phyloP scores from a whole-genome alignment of 768 basidiomycete genomes.

The Daedaleopsis nitida region DNA sequence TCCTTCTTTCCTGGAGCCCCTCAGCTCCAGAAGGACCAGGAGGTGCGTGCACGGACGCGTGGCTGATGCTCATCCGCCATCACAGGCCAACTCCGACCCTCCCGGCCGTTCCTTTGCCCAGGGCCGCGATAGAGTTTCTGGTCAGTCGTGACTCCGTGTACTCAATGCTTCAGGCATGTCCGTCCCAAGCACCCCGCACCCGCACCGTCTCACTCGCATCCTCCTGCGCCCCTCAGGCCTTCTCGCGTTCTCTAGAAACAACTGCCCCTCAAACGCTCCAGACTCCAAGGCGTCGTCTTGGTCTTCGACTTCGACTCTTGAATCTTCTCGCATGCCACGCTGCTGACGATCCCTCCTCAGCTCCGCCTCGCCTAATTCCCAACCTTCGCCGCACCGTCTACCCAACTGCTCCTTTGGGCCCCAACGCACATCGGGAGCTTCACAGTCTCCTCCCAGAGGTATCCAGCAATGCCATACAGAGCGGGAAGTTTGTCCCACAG shows the following conservation, averaged over 20 bases:
- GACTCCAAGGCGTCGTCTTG: no score
- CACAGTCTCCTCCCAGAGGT: neutral
- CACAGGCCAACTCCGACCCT: neutral
- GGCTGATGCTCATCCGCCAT: neutral
- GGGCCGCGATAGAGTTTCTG: neutral
- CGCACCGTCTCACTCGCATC: neutral
- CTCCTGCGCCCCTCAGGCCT: neutral
- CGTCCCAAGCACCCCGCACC: neutral
- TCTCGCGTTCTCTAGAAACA: neutral
- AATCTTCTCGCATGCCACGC: neutral
- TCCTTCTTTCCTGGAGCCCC: neutral
- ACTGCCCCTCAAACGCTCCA: no score
- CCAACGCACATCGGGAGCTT: neutral
- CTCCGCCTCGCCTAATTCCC: neutral
- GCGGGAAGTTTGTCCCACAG: neutral
- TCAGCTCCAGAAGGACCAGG: neutral
- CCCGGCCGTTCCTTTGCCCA: neutral
- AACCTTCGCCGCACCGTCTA: neutral
- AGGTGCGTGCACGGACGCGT: neutral
- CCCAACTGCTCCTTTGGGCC: neutral
- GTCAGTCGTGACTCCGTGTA: neutral
- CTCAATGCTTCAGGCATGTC: neutral
- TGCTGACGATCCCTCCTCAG: neutral
- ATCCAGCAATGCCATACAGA: neutral
- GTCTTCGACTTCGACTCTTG: neutral